phyloP scores from a whole-genome alignment of 495 filamentous ascomycete genomes.

The Aspergillus bertholletiae region DNA sequence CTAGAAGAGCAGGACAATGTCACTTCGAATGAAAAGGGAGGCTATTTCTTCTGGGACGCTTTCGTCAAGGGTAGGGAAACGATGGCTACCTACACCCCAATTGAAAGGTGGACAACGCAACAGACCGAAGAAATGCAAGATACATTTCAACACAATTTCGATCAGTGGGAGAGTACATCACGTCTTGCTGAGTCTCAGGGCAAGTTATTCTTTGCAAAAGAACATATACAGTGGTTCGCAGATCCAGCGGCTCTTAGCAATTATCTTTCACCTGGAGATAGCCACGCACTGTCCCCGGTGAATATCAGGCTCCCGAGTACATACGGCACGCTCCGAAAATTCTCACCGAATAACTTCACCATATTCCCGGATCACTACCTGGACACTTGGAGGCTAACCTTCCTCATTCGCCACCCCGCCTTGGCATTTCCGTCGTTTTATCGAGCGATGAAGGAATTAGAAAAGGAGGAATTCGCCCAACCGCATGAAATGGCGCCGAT shows the following conservation, averaged over 20 bases:
- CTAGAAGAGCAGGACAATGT: slow-evolving; percentile 34
- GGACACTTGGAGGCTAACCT: slow-evolving; percentile 22
- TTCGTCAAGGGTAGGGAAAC: slow-evolving; percentile 7
- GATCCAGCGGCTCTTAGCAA: slow-evolving; percentile 2
- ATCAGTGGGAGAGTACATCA: slow-evolving; percentile 19
- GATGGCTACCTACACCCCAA: slow-evolving; percentile 6
- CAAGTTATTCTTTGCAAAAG: slow-evolving; percentile 32
- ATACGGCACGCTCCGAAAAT: slow-evolving; percentile 1
- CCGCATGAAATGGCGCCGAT: neutral
- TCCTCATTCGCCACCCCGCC: slow-evolving; percentile 38
- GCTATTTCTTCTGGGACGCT: slow-evolving; percentile 37
- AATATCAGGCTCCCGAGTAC: neutral
- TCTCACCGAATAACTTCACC: slow-evolving; percentile 27
- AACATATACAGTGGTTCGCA: slow-evolving; percentile 22
- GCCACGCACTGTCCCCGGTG: neutral
- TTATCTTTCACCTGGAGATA: neutral
- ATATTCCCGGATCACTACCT: slow-evolving; percentile 31
- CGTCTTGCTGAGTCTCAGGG: slow-evolving; percentile 13
- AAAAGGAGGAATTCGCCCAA: slow-evolving; percentile 9
- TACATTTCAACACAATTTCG: slow-evolving; percentile 16
- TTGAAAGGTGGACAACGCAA: slow-evolving; percentile 16
- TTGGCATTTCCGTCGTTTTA: slow-evolving; percentile 29
- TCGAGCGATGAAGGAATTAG: slow-evolving; percentile 14
- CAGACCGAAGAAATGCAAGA: slow-evolving; percentile 9
- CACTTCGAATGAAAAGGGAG: slow-evolving; percentile 22